phyloP scores from a whole-genome alignment of 768 basidiomycete genomes.

The Daedaleopsis sinensis region DNA sequence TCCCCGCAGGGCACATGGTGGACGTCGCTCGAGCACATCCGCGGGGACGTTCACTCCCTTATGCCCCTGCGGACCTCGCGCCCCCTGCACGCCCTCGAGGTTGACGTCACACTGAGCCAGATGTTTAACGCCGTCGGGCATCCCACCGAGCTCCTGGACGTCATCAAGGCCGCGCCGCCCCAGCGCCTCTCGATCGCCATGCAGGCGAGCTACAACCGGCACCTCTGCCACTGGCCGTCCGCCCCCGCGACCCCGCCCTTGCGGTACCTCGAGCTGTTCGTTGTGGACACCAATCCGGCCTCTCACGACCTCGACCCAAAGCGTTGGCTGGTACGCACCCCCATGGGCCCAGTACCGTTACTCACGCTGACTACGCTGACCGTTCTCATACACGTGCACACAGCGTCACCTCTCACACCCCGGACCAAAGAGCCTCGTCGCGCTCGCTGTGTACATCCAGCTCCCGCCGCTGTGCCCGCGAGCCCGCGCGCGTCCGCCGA shows the following conservation, averaged over 20 bases:
- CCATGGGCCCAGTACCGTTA: neutral
- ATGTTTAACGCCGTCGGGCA: neutral
- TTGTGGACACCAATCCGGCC: neutral
- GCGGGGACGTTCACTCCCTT: slow-evolving; percentile 2
- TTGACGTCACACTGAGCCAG: neutral
- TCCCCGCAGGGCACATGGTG: neutral
- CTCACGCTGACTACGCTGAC: neutral
- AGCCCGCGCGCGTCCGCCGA: neutral
- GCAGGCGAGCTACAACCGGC: neutral
- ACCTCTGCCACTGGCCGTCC: neutral
- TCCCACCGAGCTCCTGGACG: neutral
- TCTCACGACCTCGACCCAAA: neutral
- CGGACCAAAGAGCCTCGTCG: neutral
- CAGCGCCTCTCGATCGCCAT: neutral
- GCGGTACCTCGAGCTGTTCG: neutral
- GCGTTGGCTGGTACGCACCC: neutral
- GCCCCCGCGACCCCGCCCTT: neutral
- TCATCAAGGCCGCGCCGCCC: slow-evolving; percentile 1
- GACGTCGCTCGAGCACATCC: neutral
- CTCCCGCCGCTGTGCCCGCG: neutral
- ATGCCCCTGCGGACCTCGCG: neutral
- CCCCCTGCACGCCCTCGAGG: neutral
- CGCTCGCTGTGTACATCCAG: neutral
- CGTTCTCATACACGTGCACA: too few relatives aligned
- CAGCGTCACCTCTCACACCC: neutral